These are phyloP conservation scores for Myriosclerotinia curreyana DNA, from an alignment of 2,329 filamentous ascomycete species.

Conservation along the genomic window DNA sequence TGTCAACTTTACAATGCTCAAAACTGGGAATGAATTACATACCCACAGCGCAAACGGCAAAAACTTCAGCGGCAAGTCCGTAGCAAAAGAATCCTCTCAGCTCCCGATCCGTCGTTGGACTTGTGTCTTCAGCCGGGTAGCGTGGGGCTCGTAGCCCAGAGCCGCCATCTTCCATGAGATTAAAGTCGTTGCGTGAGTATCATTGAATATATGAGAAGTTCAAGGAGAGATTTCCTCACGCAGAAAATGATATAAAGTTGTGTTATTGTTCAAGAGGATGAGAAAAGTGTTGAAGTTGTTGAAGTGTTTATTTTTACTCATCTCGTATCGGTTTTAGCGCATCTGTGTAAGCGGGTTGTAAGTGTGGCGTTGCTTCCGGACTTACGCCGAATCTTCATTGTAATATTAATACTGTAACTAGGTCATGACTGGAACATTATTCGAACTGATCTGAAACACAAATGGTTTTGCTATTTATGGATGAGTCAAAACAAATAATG, in stretches of 20 bases:
- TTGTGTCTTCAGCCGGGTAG: constrained; percentile 79
- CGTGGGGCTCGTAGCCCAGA: constrained; percentile 42
- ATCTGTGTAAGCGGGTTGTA: constrained; percentile 6
- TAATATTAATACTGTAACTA: too few species aligned
- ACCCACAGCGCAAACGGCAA: constrained; percentile 87
- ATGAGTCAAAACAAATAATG: background rate
- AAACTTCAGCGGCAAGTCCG: constrained; percentile 92
- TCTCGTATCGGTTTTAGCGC: background rate
- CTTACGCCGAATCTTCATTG: too few species aligned
- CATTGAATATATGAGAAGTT: background rate
- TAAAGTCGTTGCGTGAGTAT: background rate
- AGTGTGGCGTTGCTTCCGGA: constrained; percentile 9
- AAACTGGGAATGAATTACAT: constrained; percentile 36
- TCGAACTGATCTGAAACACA: constrained; percentile 10
- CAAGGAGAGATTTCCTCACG: background rate
- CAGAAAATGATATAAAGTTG: background rate
- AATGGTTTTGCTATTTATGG: background rate
- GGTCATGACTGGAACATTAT: too few species aligned
- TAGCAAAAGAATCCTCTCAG: constrained; percentile 93
- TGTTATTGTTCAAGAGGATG: background rate
- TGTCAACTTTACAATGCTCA: constrained; percentile 39
- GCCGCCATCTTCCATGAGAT: constrained; percentile 30
- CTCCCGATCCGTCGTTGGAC: constrained; percentile 80
- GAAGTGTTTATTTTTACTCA: constrained; percentile 1
- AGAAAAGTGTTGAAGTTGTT: background rate